Percentiles rank a stretch among this genome's conserved stretches.
These are phyloP conservation scores for Tetradesmus lagerheimii DNA, from an alignment of 139 green algal genomes.

Conservation along the genomic window DNA sequence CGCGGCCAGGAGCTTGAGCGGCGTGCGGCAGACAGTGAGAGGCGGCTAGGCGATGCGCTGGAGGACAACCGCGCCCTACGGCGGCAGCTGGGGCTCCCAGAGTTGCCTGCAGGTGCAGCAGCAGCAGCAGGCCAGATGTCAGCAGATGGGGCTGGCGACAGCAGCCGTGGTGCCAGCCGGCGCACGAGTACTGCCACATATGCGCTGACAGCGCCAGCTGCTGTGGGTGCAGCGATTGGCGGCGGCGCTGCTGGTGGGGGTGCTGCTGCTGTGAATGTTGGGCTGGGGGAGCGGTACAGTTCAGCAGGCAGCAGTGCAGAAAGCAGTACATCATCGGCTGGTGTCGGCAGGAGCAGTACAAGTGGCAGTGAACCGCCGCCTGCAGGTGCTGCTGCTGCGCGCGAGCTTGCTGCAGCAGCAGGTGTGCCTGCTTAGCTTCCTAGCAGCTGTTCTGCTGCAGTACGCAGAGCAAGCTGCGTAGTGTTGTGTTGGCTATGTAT, in stretches of 20 bases:
- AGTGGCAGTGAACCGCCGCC: neutral
- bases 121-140: neutral
- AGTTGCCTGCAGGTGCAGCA: neutral
- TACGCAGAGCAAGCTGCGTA: neutral
- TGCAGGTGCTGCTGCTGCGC: constrained; percentile 3
- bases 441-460: neutral
- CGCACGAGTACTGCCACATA: neutral
- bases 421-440: neutral
- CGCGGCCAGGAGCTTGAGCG: constrained; percentile 20
- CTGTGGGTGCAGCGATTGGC: neutral
- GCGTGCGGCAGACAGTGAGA: neutral
- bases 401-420: constrained; percentile 9
- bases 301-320: neutral
- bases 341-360: constrained; percentile 4
- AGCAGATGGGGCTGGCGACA: neutral
- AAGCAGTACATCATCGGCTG: neutral
- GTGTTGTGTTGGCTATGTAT: neutral
- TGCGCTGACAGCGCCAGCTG: neutral
- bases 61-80: neutral
- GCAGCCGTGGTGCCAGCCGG: neutral
- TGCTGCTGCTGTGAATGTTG: constrained; percentile 6
- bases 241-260: neutral
- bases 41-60: neutral
- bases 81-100: constrained; percentile 1
- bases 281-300: constrained; percentile 11